These are phyloP conservation scores for Chimonanthus praecox DNA, from an alignment of 164 flowering plant genomes.

Conservation along the genomic window DNA sequence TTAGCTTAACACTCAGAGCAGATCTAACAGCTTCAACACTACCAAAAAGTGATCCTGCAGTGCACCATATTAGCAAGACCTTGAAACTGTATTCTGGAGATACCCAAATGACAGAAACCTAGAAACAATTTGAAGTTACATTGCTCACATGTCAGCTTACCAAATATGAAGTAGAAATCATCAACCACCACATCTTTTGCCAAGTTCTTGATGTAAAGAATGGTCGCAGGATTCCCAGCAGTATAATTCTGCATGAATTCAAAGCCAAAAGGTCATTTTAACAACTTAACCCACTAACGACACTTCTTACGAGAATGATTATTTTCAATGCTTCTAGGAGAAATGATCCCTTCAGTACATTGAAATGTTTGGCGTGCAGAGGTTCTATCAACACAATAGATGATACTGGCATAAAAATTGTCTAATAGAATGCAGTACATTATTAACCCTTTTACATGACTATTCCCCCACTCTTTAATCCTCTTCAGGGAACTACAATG, in stretches of 20 bases:
- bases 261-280: constrained; percentile 3
- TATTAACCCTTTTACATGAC: too few relatives aligned
- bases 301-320: not conserved
- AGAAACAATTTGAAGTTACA: not conserved
- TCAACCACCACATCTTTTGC: constrained; percentile 81
- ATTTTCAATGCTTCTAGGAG: not conserved
- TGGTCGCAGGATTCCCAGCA: constrained; percentile 75
- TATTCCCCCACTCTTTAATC: not conserved
- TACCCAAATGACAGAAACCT: too few relatives aligned
- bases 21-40: constrained; percentile 57
- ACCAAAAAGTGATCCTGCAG: constrained; percentile 81
- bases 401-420: too few relatives aligned
- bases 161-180: constrained; percentile 86
- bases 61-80: constrained; percentile 6
- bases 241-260: constrained; percentile 64
- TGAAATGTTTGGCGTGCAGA: not conserved
- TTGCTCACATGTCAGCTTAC: constrained; percentile 31
- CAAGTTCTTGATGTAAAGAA: constrained; percentile 86
- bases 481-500: not conserved
- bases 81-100: not conserved
- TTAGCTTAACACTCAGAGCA: constrained; percentile 59
- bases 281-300: not conserved
- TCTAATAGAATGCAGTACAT: too few relatives aligned
- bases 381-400: too few relatives aligned
- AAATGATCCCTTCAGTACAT: not conserved